Conservation (phyloP, 768 basidiomycete species). For the Tremella fuciformis region DNA sequence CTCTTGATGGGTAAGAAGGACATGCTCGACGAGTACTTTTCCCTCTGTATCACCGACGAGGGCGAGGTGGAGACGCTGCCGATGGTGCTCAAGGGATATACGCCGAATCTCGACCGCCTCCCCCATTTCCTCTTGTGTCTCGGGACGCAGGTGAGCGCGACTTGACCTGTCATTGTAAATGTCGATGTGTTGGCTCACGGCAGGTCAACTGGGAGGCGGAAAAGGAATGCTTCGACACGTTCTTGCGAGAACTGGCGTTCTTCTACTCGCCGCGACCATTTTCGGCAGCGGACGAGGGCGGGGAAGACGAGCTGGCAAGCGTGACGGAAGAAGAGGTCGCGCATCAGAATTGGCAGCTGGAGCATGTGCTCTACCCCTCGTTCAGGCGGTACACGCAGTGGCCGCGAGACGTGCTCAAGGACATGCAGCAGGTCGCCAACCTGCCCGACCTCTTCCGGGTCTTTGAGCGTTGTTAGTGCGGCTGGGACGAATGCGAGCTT, state of each 20-base stretch:
- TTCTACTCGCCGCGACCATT: slow-evolving; percentile 74
- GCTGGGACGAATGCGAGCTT: no score
- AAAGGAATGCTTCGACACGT: slow-evolving; percentile 75
- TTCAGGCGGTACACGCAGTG: slow-evolving; percentile 67
- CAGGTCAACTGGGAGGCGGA: slow-evolving; percentile 89
- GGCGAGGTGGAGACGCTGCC: slow-evolving; percentile 76
- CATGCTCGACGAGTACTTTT: slow-evolving; percentile 93
- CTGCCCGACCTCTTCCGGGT: slow-evolving; percentile 89
- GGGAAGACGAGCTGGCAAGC: slow-evolving; percentile 27
- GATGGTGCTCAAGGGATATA: slow-evolving; percentile 76
- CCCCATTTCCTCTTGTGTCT: slow-evolving; percentile 86
- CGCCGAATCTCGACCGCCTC: slow-evolving; percentile 84
- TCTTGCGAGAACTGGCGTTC: slow-evolving; percentile 83
- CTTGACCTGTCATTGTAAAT: neutral
- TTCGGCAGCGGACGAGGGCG: slow-evolving; percentile 5
- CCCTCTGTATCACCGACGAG: slow-evolving; percentile 61
- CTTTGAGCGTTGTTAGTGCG: slow-evolving; percentile 76
- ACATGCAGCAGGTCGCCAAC: slow-evolving; percentile 83
- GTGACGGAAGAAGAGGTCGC: slow-evolving; percentile 39
- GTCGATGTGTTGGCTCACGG: neutral
- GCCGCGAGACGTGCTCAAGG: slow-evolving; percentile 66
- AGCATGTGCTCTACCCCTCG: slow-evolving; percentile 85
- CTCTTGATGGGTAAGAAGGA: slow-evolving; percentile 57
- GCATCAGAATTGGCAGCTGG: slow-evolving; percentile 74
- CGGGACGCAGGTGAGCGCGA: slow-evolving; percentile 77